Evolutionary conservation across 257 asterid genomes (phyloP).

Genomic region (Leonotis leonurus): DNA sequence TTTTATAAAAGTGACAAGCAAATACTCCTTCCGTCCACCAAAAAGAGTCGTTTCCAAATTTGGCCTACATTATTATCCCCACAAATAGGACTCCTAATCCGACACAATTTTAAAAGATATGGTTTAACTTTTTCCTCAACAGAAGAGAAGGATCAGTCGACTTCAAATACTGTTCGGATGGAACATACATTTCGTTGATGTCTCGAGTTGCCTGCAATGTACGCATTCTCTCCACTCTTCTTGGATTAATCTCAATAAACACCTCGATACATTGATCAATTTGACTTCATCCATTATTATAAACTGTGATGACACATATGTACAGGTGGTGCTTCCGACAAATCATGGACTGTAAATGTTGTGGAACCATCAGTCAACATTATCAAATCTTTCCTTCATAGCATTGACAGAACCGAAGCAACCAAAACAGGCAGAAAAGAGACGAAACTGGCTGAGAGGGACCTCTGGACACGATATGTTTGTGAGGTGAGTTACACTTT

Average conservation of each 20-base stretch:
- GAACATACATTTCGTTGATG: constrained; percentile 61
- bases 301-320: not conserved
- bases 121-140: constrained; percentile 11
- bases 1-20: no score
- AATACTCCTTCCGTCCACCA: no score
- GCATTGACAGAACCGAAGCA: constrained; percentile 15
- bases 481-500: constrained; percentile 54
- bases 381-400: constrained; percentile 49
- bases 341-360: constrained; percentile 56
- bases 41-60: no score
- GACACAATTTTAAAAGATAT: no score
- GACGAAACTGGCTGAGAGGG: constrained; percentile 34
- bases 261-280: not conserved
- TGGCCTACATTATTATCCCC: no score
- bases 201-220: constrained; percentile 57
- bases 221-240: constrained; percentile 13
- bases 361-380: constrained; percentile 49
- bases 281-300: not conserved
- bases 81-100: no score
- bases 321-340: constrained; percentile 46
- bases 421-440: constrained; percentile 17
- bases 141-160: constrained; percentile 68
- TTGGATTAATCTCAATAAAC: not conserved
- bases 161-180: constrained; percentile 77
- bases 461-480: constrained; percentile 65